These are phyloP conservation scores for Pluteus cervinus DNA, from an alignment of 768 basidiomycete species.

Conservation along the genomic window DNA sequence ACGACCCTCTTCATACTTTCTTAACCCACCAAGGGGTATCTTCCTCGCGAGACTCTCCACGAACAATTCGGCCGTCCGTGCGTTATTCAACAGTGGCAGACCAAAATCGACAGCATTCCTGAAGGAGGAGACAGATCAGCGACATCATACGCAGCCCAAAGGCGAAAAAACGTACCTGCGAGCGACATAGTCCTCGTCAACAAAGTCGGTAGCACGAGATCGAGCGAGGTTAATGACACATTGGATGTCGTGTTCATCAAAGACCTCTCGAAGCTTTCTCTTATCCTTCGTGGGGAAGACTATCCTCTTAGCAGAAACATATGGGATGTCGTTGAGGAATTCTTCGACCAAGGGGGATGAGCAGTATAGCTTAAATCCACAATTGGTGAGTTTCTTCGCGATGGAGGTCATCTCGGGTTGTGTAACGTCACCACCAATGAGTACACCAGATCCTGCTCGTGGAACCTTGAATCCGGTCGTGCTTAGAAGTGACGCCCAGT, in stretches of 20 bases:
- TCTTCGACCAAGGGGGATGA: constrained; percentile 76
- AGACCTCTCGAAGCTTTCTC: constrained; percentile 88
- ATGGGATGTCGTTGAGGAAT: constrained; percentile 71
- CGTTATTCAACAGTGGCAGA: constrained; percentile 84
- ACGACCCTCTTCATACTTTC: constrained; percentile 77
- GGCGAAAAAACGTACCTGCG: constrained; percentile 51
- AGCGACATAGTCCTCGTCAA: constrained; percentile 96
- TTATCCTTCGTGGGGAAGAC: constrained; percentile 97
- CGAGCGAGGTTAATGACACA: constrained; percentile 91
- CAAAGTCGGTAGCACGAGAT: constrained; percentile 63
- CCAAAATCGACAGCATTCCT: constrained; percentile 97
- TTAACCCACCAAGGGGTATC: constrained; percentile 73
- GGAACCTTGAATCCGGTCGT: constrained; percentile 96
- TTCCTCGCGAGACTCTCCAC: constrained; percentile 85
- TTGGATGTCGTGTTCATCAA: constrained; percentile 91
- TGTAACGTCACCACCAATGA: constrained; percentile 86
- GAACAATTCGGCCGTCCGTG: constrained; percentile 82
- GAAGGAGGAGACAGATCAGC: constrained; percentile 7
- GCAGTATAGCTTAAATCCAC: constrained; percentile 96
- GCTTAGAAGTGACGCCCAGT: constrained; percentile 91
- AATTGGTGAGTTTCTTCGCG: constrained; percentile 71
- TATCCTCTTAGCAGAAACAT: constrained; percentile 81
- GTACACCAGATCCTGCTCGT: constrained; percentile 74
- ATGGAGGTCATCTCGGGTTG: constrained; percentile 84
- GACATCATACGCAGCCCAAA: constrained; percentile 3